Evolutionary conservation across 2,329 filamentous ascomycete genomes (phyloP).

Genomic region (Teratosphaeria destructans): DNA sequence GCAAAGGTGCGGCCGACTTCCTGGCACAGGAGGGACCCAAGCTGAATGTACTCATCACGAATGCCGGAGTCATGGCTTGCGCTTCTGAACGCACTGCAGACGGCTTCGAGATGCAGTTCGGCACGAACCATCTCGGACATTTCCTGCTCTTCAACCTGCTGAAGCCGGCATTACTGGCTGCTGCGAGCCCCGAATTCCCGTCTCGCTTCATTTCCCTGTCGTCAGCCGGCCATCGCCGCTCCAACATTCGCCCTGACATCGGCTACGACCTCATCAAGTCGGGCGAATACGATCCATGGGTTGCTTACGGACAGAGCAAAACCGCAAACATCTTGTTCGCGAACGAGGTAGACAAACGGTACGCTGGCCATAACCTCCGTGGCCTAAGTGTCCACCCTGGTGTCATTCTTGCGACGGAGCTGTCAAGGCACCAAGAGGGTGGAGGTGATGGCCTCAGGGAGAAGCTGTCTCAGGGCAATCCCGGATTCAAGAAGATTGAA

Average conservation of each 20-base stretch:
- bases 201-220: conserved; percentile 41
- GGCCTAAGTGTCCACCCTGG: conserved; percentile 38
- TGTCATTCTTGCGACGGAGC: conserved; percentile 25
- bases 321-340: conserved; percentile 43
- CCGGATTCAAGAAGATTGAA: conserved; percentile 12
- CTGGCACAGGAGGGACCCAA: conserved; percentile 5
- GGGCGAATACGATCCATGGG: conserved; percentile 24
- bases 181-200: conserved; percentile 29
- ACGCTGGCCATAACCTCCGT: conserved; percentile 33
- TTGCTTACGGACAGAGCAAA: conserved; percentile 41
- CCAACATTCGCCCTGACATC: conserved; percentile 24
- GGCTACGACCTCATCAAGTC: conserved; percentile 29
- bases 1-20: conserved; percentile 19
- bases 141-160: conserved; percentile 46
- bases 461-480: background rate
- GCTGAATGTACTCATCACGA: conserved; percentile 15
- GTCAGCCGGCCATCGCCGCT: conserved; percentile 33
- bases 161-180: conserved; percentile 32
- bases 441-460: conserved; percentile 9
- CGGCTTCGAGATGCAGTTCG: conserved; percentile 43
- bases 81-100: conserved; percentile 30
- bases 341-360: conserved; percentile 42
- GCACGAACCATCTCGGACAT: conserved; percentile 43
- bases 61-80: conserved; percentile 29
- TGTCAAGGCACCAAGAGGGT: conserved; percentile 1